Evolutionary conservation across 495 filamentous ascomycete genomes (phyloP), one percentile per base, ranked within the genome.

Genomic region (Diplogelasinospora grovesii): DNA sequence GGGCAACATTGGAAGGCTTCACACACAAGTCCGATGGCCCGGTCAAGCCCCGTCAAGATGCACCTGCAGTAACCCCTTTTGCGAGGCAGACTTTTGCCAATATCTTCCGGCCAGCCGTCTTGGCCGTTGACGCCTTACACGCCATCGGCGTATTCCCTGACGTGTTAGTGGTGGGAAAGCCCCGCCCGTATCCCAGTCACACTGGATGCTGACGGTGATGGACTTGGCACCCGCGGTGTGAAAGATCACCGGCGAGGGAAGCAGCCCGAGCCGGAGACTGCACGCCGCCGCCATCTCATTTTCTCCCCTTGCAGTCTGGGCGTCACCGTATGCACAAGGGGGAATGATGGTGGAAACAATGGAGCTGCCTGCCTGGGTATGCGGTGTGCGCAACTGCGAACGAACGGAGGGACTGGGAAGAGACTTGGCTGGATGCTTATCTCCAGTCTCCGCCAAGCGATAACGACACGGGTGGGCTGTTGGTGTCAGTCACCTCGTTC

Each of bases 241-340:
- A 6, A 36, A 36, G 33, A 36, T 36, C 33, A 36, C 9, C 3
- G 9, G 6, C 24, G 8, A 8, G n/a, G n/a, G n/a, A n/a, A n/a
- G n/a, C n/a, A n/a, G 8, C 14, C 23, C 18, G 21, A 8, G 35
- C 21, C 11, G 25, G 23, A 21, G 7, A 21, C 30, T 14, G 16
- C 30, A 33, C 22, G 20, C 7, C n/a, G 8, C 26, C 32, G 39
- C 39, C 39, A 21, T 29, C 22, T 43, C 41, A 43, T 43, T 29
- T n/a, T 43, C 41, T 27, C 41, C 41, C 26, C 40, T 43, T 35
- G 30, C 29, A 27, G 30, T n/a, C 29, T 29, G 14, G 41, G 41
- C 22, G 6, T 4, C 39, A n/a, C 22, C 29, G 16, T 14, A 21
- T 30, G 36, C n/a, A 9, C 14, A n/a, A 16, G 36, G n/a, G 19